Percentiles rank a stretch among this genome's conserved stretches.
These are phyloP conservation scores for Aspergillus bombycis DNA, from an alignment of 2,329 filamentous ascomycete genomes.

Conservation along the genomic window DNA sequence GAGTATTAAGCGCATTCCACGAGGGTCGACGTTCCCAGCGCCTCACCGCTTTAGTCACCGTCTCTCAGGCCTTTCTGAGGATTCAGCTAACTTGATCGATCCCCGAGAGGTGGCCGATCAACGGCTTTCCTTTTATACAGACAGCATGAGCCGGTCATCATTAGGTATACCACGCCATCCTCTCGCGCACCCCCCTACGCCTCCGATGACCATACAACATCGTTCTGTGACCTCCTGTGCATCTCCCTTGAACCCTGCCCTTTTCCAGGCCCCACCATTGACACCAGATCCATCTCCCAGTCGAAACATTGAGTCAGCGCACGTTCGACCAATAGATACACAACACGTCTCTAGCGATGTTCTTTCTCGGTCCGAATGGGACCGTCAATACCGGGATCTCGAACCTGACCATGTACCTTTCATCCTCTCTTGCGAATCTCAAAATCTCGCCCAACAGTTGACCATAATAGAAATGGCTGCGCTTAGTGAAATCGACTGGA, in stretches of 20 bases:
- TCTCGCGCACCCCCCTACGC: slow-evolving; percentile 50
- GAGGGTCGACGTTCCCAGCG: slow-evolving; percentile 46
- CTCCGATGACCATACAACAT: slow-evolving; percentile 48
- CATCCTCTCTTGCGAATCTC: slow-evolving; percentile 64
- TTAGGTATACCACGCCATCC: slow-evolving; percentile 49
- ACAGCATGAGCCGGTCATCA: slow-evolving; percentile 40
- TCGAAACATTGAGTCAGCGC: slow-evolving; percentile 20
- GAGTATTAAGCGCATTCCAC: slow-evolving; percentile 53
- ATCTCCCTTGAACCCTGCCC: slow-evolving; percentile 34
- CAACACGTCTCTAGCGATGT: slow-evolving; percentile 38
- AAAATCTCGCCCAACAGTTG: slow-evolving; percentile 64
- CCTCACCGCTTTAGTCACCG: slow-evolving; percentile 28
- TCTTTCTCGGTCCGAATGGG: slow-evolving; percentile 36
- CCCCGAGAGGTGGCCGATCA: slow-evolving; percentile 36
- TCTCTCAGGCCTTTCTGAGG: slow-evolving; percentile 56
- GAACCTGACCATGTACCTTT: slow-evolving; percentile 60
- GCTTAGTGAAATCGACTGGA: slow-evolving; percentile 68
- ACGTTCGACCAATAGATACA: slow-evolving; percentile 26
- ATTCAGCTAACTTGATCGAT: slow-evolving; percentile 56
- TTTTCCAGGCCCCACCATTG: slow-evolving; percentile 40
- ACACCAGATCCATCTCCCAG: slow-evolving; percentile 49
- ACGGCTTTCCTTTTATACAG: slow-evolving; percentile 37
- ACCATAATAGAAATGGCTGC: slow-evolving; percentile 69
- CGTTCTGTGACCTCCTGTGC: slow-evolving; percentile 37
- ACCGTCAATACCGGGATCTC: slow-evolving; percentile 20